A percentile compares a stretch with the other conserved stretches of the same genome.
Evolutionary conservation across 805 yeast genomes (phyloP).

Genomic region (Lachancea quebecensis): DNA sequence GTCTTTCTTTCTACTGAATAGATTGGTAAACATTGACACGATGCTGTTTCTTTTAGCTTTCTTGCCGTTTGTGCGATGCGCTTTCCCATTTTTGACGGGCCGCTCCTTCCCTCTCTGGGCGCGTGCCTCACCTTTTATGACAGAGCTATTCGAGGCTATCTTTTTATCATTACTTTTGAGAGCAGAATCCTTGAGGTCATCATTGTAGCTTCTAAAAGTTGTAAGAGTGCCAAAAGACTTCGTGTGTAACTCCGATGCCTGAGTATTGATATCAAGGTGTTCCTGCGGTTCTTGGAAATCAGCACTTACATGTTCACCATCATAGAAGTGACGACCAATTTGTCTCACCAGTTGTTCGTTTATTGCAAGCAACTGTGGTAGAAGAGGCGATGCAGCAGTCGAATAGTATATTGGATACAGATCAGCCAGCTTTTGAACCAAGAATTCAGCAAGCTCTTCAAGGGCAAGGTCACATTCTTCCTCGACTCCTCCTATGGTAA

Average conservation of each 20-base stretch:
- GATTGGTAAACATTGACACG: background rate
- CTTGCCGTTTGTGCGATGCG: no score
- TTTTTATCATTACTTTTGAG: background rate
- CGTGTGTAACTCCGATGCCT: constrained; percentile 12
- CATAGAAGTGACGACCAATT: constrained; percentile 9
- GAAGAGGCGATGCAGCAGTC: constrained; percentile 21
- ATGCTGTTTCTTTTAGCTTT: background rate
- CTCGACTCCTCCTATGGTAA: constrained; percentile 5
- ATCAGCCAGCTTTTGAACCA: constrained; percentile 6
- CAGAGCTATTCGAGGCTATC: no score
- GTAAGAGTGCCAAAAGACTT: constrained; percentile 29
- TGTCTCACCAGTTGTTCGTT: constrained; percentile 18
- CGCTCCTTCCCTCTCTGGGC: background rate
- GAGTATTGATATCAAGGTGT: background rate
- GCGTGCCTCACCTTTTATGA: background rate
- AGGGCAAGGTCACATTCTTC: constrained; percentile 8
- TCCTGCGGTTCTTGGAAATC: no score
- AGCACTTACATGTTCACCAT: background rate
- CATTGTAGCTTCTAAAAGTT: constrained; percentile 26
- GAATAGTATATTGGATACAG: constrained; percentile 12
- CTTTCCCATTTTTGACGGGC: background rate
- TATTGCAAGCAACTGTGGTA: constrained; percentile 13
- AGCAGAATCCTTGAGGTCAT: constrained; percentile 18
- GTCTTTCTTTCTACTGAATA: background rate
- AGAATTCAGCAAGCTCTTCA: constrained; percentile 3